Evolutionary conservation across 2,329 filamentous ascomycete genomes (phyloP), one percentile per base, ranked within the genome.

Genomic region (Neocatenulostroma microsporum): DNA sequence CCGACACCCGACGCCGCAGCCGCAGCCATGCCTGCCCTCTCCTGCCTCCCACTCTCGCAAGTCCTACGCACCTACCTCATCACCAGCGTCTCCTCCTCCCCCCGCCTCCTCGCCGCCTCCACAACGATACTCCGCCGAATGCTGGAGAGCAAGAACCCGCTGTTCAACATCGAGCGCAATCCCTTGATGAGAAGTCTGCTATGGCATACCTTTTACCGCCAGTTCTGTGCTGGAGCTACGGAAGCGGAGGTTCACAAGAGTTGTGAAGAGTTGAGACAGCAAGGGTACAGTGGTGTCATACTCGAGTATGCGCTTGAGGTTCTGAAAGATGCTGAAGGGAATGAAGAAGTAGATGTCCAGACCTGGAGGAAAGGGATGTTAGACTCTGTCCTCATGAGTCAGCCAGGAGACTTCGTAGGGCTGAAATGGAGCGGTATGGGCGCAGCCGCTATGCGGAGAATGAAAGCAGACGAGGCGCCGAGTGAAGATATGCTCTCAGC

Each of bases 201-300:
- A 33, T 86, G 87, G 58, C 75, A 79, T 55, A 93, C 85, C 0
- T 87, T 94, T 52, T 94, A 94, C 58, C 78, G 79, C 17, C 88
- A 95, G 53, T 95, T 94, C 62, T 95, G 88, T 60, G 85, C 84
- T 0, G 88, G 88, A 19, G 82, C 87, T 62, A 82, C 75, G 32
- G 68, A 73, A 0, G 51, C 58, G 2, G 84, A 94, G 60, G 81
- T 93, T 2, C 66, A 69, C 27, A 62, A 58, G 20, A 87, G 82
- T 0, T 74, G 86, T 20, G 56, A 69, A 2, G 66, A 70, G 2
- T 68, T 94, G 8, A 84, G 85, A 59, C 60, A 68, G 21, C 77
- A 89, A 29, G 88, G 88, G 2, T 94, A 85, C 56, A 76, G 74
- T 17, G 88, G 87, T 10, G 83, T 94, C 5, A 86, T 94, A 37